Evolutionary conservation across 192 early-diverging fungal genomes (phyloP).

Genomic region (Entrophospora sp.): DNA sequence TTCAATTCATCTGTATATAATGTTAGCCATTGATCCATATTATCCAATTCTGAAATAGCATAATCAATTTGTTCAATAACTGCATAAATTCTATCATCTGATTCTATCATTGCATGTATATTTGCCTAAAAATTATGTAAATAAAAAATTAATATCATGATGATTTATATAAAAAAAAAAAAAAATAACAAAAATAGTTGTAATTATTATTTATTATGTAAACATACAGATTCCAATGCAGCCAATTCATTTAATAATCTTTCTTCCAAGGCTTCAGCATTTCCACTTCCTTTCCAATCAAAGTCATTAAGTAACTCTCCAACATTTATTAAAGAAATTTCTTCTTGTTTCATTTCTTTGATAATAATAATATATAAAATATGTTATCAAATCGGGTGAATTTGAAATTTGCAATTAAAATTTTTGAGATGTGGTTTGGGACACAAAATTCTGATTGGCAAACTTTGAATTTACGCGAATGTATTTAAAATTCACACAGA

Average conservation of each 20-base stretch:
- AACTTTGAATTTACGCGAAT: no score
- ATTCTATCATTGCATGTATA: constrained; percentile 89
- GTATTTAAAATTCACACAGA: no score
- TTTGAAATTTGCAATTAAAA: constrained; percentile 1
- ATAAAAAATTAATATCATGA: not conserved
- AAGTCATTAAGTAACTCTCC: constrained; percentile 76
- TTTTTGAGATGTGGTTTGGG: no score
- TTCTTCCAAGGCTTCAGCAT: constrained; percentile 79
- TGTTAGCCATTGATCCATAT: constrained; percentile 80
- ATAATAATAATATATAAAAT: constrained; percentile 17
- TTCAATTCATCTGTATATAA: constrained; percentile 83
- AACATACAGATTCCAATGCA: constrained; percentile 67
- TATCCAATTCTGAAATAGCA: constrained; percentile 69
- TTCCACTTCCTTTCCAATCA: constrained; percentile 81
- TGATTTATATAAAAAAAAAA: not conserved
- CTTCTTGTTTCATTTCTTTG: constrained; percentile 32
- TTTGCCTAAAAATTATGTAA: constrained; percentile 52
- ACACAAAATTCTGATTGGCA: no score
- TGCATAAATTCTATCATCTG: constrained; percentile 73
- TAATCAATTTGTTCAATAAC: constrained; percentile 79
- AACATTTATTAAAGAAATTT: constrained; percentile 63
- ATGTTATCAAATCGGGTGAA: constrained; percentile 13
- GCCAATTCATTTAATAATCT: constrained; percentile 77
- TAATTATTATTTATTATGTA: no score
- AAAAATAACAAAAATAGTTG: not conserved